Conservation (phyloP, 1,284 basidiomycete genomes). For the Ganoderma multipileum region DNA sequence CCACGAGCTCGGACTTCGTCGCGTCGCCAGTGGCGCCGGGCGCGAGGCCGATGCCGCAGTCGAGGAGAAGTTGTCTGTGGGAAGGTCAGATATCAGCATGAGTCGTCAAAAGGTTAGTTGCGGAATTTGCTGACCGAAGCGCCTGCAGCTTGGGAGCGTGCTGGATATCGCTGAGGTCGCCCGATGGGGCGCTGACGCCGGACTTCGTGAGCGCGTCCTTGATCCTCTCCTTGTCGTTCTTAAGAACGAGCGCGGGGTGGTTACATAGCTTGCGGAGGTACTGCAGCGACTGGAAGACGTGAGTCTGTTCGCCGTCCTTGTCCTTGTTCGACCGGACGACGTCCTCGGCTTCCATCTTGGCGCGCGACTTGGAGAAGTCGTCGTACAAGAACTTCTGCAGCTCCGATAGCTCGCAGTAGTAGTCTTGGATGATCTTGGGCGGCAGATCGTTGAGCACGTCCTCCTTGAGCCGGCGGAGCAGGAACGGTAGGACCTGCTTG, state of each 20-base stretch:
- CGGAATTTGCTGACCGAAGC: slow-evolving; percentile 65
- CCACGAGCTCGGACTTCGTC: slow-evolving; percentile 68
- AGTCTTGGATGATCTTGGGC: slow-evolving; percentile 99
- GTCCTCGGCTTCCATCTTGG: slow-evolving; percentile 68
- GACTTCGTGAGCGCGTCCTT: slow-evolving; percentile 69
- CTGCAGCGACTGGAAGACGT: slow-evolving; percentile 96
- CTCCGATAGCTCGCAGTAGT: slow-evolving; percentile 97
- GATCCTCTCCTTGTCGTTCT: slow-evolving; percentile 68
- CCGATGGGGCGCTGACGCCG: slow-evolving; percentile 44
- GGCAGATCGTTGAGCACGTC: slow-evolving; percentile 97
- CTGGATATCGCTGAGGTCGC: slow-evolving; percentile 77
- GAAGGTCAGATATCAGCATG: slow-evolving; percentile 7
- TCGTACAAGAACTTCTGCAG: slow-evolving; percentile 95
- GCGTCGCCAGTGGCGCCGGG: slow-evolving; percentile 53
- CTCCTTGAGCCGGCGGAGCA: slow-evolving; percentile 96
- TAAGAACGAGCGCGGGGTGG: slow-evolving; percentile 91
- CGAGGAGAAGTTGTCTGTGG: slow-evolving; percentile 86
- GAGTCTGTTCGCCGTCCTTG: slow-evolving; percentile 67
- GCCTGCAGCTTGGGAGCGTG: slow-evolving; percentile 97
- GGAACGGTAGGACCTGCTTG: slow-evolving; percentile 99
- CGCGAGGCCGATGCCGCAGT: slow-evolving; percentile 90
- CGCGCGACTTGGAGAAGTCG: slow-evolving; percentile 87
- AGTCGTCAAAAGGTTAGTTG: slow-evolving; percentile 2
- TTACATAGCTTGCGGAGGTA: slow-evolving; percentile 98
- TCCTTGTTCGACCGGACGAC: slow-evolving; percentile 57